phyloP scores from a whole-genome alignment of 2,329 filamentous ascomycete genomes.

The Calonectria hawksworthii region DNA sequence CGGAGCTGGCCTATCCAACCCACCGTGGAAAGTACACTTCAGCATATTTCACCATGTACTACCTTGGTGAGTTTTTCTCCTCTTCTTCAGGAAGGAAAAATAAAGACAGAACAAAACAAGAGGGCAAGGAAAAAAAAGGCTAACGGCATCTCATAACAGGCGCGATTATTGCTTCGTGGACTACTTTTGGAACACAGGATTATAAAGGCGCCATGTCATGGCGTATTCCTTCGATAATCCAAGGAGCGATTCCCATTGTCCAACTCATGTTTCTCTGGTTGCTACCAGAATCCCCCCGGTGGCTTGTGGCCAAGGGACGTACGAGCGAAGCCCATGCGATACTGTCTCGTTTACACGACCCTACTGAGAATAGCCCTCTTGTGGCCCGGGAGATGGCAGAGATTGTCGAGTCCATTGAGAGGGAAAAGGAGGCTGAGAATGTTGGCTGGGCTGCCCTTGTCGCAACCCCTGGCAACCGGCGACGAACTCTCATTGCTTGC shows the following conservation, averaged over 20 bases:
- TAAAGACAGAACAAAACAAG: no score
- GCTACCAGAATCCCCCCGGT: constrained; percentile 2
- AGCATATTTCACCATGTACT: background rate
- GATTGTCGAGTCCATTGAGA: background rate
- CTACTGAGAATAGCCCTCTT: constrained; percentile 61
- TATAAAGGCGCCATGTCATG: background rate
- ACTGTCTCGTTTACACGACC: constrained; percentile 66
- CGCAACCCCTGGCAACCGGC: background rate
- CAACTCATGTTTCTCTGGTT: constrained; percentile 4
- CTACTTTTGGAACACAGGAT: constrained; percentile 7
- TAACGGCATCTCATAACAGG: background rate
- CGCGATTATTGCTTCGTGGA: background rate
- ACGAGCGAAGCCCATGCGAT: constrained; percentile 50
- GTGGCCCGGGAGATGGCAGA: constrained; percentile 47
- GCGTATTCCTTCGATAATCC: constrained; percentile 3
- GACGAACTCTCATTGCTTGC: background rate
- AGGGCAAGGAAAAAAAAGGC: no score
- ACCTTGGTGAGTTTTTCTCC: background rate
- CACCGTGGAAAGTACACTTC: constrained; percentile 11
- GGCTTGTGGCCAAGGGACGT: background rate
- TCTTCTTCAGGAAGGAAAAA: background rate
- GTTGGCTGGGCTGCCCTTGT: background rate
- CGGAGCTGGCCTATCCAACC: background rate
- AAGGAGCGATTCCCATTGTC: background rate
- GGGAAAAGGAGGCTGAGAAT: constrained; percentile 43